Conservation (phyloP, 768 basidiomycete genomes). For the Dictyophora rubrovolvata region DNA sequence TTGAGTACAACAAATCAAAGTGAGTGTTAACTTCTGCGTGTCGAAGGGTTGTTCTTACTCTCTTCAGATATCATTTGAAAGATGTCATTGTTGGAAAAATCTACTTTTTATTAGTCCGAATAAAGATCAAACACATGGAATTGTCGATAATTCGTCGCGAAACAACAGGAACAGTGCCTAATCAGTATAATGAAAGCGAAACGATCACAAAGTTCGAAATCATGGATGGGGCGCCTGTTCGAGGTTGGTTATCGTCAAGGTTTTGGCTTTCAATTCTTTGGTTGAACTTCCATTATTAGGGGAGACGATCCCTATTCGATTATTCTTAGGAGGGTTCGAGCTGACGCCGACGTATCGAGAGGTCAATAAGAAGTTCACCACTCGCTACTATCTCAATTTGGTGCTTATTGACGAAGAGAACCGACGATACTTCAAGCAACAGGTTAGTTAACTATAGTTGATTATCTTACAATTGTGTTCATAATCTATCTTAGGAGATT, state of each 20-base stretch:
- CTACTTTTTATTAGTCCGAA: constrained; percentile 95
- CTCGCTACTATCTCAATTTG: constrained; percentile 92
- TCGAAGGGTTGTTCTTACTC: background rate
- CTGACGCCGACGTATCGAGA: constrained; percentile 97
- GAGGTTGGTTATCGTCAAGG: constrained; percentile 42
- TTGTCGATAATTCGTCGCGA: constrained; percentile 95
- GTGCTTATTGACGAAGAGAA: constrained; percentile 99
- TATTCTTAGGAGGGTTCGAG: constrained; percentile 97
- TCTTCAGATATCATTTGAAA: constrained; percentile 85
- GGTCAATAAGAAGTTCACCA: constrained; percentile 98
- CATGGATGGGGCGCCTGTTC: constrained; percentile 97
- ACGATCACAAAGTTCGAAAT: constrained; percentile 99
- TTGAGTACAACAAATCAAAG: constrained; percentile 99
- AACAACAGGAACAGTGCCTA: constrained; percentile 95
- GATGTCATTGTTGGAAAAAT: constrained; percentile 99
- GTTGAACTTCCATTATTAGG: constrained; percentile 36
- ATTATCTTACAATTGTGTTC: background rate
- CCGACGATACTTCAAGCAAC: constrained; percentile 94
- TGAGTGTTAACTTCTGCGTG: constrained; percentile 27
- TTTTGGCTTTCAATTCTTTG: background rate
- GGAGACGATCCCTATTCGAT: constrained; percentile 94
- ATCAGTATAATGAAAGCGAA: constrained; percentile 98
- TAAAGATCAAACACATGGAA: constrained; percentile 99
- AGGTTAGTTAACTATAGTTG: constrained; percentile 34
- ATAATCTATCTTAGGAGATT: constrained; percentile 47